These are phyloP conservation scores for Rhododendron simsii DNA, from an alignment of 148 eudicot species.

Conservation along the genomic window DNA sequence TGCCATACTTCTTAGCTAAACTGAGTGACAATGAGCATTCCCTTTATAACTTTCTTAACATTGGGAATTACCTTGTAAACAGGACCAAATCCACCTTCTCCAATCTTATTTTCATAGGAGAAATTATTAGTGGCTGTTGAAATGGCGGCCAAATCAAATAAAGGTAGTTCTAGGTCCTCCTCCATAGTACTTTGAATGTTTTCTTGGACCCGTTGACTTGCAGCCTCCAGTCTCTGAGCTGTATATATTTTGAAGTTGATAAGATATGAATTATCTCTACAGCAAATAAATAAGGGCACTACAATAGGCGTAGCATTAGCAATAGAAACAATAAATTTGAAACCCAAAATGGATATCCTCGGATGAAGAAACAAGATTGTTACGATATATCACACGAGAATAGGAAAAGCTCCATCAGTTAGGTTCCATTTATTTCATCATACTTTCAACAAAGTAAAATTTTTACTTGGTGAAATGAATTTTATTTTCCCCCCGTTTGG, in stretches of 20 bases:
- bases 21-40: no score
- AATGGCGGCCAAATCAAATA: conserved; percentile 15
- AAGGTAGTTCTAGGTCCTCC: conserved; percentile 23
- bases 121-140: conserved; percentile 25
- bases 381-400: background rate
- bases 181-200: background rate
- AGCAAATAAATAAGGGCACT: background rate
- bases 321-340: no score
- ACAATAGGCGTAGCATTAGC: no score
- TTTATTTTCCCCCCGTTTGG: background rate
- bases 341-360: background rate
- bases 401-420: background rate
- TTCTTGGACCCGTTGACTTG: background rate
- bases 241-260: background rate
- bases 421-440: background rate
- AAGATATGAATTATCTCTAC: background rate
- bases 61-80: no score
- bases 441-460: background rate
- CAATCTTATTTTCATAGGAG: conserved; percentile 12
- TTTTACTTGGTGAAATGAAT: background rate
- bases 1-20: no score
- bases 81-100: no score
- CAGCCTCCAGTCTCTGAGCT: conserved; percentile 1
- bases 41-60: no score
- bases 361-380: background rate